Conservation (phyloP, 2,329 filamentous ascomycete species). For the Alternaria triticimaculans region DNA sequence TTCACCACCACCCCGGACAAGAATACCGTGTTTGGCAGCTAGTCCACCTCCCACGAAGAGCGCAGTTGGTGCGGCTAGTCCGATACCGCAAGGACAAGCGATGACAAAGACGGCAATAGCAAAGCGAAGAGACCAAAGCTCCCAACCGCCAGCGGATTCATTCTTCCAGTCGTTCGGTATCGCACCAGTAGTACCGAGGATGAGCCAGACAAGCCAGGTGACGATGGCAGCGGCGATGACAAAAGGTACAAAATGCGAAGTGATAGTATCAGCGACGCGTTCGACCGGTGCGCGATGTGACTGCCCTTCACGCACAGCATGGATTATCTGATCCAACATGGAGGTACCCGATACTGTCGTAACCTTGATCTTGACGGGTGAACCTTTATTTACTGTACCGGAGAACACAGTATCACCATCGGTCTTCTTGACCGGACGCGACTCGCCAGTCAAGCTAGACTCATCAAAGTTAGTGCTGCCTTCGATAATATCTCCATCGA, state of each 20-base stretch:
- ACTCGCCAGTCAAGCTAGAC: constrained; percentile 85
- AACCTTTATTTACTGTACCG: constrained; percentile 75
- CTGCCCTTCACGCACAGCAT: constrained; percentile 78
- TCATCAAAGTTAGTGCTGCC: constrained; percentile 79
- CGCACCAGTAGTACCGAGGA: constrained; percentile 64
- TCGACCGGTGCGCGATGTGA: constrained; percentile 78
- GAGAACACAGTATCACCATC: constrained; percentile 71
- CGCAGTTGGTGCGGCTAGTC: constrained; percentile 83
- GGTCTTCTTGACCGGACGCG: constrained; percentile 68
- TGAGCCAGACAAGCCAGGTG: constrained; percentile 76
- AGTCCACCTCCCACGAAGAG: constrained; percentile 82
- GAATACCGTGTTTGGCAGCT: constrained; percentile 78
- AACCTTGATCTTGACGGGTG: constrained; percentile 67
- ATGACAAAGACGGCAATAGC: constrained; percentile 88
- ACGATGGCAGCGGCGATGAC: constrained; percentile 72
- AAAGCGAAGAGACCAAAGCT: constrained; percentile 78
- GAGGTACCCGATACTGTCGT: constrained; percentile 71
- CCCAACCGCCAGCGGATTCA: constrained; percentile 66
- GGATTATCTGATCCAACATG: constrained; percentile 81
- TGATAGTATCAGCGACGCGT: constrained; percentile 74
- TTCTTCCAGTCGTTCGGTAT: constrained; percentile 66
- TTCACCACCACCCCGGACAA: constrained; percentile 84
- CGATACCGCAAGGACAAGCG: constrained; percentile 83
- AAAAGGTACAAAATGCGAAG: constrained; percentile 77
- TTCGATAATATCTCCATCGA: constrained; percentile 71